Base-by-base conservation (phyloP, 2,329 filamentous ascomycete genomes). In the Xylariaceae sp. region DNA sequence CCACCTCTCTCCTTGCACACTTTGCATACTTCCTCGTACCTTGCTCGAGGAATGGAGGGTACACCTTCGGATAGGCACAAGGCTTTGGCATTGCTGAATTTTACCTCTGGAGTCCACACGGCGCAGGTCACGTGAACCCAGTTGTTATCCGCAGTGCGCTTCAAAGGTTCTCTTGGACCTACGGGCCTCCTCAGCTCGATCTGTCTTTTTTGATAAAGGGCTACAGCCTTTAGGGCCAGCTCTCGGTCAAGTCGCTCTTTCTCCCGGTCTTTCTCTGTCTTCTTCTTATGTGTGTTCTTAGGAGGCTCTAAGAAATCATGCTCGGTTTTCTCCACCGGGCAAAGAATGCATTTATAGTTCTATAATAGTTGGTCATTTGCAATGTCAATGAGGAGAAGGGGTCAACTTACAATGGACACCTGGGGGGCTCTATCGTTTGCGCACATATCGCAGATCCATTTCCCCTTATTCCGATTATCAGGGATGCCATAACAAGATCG, bases 121-220 rank as follows among this genome's bases (percentile, higher is more conserved):
- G 94, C 91, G 67, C 94, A 99, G 39, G 87, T 86, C 31, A 97
- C 90, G 69, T 99, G 94, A 12, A 96, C 89, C 94, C 94, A 99
- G 67, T 97, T 97, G 73, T 97, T 97, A 68, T 95, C 91, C 3
- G 88, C 89, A 0, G 94, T 99, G 47, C 89, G 84, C 73, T 99
- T 99, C 59, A 99, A 76, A 3, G 94, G 87, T 69, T 97, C 94
- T 47, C 94, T 84, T 30, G 94, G 94, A 60, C 89, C 83, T 37
- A 87, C 72, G 1, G 94, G 92, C 47, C 91, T 87, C 62, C 91
- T 90, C 64, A 87, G 83, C 57, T 92, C 87, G 67, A 89, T 83
- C 71, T 99, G 92, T 66, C 84, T 86, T 68, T 87, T 87, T 41
- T 84, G 83, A 70, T 95, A 96, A 53, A 85, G 85, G n/a, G 92